Evolutionary conservation across 2,329 filamentous ascomycete species (phyloP).

Genomic region (Aspergillus tubingensis): DNA sequence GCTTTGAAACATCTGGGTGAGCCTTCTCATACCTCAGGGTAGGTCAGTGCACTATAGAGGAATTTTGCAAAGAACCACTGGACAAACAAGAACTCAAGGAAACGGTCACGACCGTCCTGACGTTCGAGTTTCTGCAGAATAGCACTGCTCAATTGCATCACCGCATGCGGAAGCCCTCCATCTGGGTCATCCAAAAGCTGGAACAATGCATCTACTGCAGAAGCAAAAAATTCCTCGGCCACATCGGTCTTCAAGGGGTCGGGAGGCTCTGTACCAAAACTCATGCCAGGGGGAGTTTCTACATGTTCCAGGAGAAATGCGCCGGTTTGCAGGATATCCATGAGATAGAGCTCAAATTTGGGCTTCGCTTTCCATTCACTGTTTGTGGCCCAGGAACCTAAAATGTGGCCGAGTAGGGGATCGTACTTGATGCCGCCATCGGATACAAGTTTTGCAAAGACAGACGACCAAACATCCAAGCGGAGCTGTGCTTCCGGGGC

Average conservation of each 20-base stretch:
- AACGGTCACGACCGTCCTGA: constrained; percentile 69
- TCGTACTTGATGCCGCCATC: constrained; percentile 75
- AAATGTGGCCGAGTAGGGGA: constrained; percentile 76
- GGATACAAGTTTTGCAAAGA: constrained; percentile 79
- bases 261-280: constrained; percentile 66
- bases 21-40: constrained; percentile 69
- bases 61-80: constrained; percentile 93
- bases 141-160: constrained; percentile 80
- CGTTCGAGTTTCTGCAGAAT: constrained; percentile 75
- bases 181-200: constrained; percentile 83
- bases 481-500: constrained; percentile 77
- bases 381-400: constrained; percentile 85
- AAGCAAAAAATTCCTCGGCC: constrained; percentile 84
- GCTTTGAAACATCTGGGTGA: not conserved
- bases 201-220: constrained; percentile 78
- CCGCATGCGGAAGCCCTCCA: constrained; percentile 82
- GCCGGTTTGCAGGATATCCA: constrained; percentile 91
- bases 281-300: constrained; percentile 74
- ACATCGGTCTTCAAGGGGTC: constrained; percentile 75
- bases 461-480: constrained; percentile 83
- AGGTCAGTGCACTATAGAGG: constrained; percentile 77
- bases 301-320: constrained; percentile 85
- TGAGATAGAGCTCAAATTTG: constrained; percentile 90
- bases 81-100: constrained; percentile 80
- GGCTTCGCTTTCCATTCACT: constrained; percentile 86